phyloP scores from a whole-genome alignment of 2,329 filamentous ascomycete species.

The Sordariomycetes sp. region DNA sequence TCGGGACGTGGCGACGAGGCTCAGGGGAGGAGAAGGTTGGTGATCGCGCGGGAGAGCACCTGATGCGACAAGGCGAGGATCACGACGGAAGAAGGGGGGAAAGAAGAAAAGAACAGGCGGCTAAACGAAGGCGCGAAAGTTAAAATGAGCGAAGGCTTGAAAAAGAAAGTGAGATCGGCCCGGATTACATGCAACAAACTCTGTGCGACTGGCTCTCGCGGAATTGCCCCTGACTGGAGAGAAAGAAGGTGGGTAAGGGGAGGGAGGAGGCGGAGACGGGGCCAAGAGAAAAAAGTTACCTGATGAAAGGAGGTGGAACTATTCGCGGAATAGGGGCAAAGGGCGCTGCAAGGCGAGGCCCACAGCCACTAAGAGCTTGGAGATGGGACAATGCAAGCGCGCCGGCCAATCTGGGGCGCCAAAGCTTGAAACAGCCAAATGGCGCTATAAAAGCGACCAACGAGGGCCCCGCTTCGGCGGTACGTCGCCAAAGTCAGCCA shows the following conservation, averaged over 20 bases:
- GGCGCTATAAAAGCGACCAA: neutral
- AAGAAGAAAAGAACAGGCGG: neutral
- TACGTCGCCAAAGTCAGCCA: neutral
- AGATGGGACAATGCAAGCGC: neutral
- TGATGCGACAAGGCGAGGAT: neutral
- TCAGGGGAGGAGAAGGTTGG: neutral
- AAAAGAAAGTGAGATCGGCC: neutral
- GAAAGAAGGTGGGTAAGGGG: neutral
- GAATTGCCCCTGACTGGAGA: neutral
- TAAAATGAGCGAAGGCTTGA: neutral
- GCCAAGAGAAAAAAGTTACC: neutral
- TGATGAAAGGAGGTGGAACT: neutral
- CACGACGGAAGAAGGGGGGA: neutral
- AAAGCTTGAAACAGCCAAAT: neutral
- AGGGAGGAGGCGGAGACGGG: neutral
- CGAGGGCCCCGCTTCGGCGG: neutral
- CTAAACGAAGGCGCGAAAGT: neutral
- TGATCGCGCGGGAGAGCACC: neutral
- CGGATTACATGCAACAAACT: neutral
- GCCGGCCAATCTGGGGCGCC: neutral
- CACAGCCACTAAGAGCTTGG: neutral
- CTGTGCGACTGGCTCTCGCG: neutral
- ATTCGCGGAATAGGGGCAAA: neutral
- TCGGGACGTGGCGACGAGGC: neutral
- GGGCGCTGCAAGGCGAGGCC: neutral